Evolutionary conservation across 73 alveolate species (phyloP).

Genomic region (Diophrys sp.): DNA sequence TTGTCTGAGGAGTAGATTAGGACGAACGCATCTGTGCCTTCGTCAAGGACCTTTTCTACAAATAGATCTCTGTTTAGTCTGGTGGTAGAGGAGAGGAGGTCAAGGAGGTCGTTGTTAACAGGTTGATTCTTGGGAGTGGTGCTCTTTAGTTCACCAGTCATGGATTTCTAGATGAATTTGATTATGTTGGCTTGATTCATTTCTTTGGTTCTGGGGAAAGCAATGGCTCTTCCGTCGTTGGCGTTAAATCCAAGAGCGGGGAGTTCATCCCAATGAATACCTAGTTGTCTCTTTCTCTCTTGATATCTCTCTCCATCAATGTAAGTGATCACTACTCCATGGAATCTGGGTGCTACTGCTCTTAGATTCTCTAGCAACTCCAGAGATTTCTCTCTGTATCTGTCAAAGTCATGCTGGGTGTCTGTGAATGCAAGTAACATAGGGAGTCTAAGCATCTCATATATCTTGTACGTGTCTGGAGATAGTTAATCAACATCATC

Average conservation of each 20-base stretch:
- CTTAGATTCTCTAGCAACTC: neutral
- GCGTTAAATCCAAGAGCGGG: slow-evolving; percentile 45
- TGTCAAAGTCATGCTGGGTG: neutral
- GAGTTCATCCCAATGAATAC: slow-evolving; percentile 29
- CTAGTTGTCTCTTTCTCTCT: slow-evolving; percentile 14
- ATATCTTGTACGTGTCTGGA: slow-evolving; percentile 16
- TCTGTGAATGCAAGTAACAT: slow-evolving; percentile 41
- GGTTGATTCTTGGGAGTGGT: neutral
- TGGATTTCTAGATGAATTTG: neutral
- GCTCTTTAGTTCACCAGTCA: slow-evolving; percentile 5
- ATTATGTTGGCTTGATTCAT: slow-evolving; percentile 11
- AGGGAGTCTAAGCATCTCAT: slow-evolving; percentile 42
- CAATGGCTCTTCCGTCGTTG: slow-evolving; percentile 34
- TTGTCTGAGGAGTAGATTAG: slow-evolving; percentile 26
- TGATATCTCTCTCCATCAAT: slow-evolving; percentile 11
- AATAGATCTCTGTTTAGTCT: neutral
- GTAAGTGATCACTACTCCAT: slow-evolving; percentile 28
- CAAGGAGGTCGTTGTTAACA: neutral
- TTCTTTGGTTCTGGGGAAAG: slow-evolving; percentile 25
- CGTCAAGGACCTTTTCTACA: slow-evolving; percentile 11
- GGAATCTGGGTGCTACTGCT: slow-evolving; percentile 4
- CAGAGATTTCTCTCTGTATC: neutral
- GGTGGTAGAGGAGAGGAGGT: neutral
- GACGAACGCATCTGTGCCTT: slow-evolving; percentile 25
- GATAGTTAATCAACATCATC: slow-evolving; percentile 35